Conservation (phyloP, 768 basidiomycete species). For the Amanita phalloides region DNA sequence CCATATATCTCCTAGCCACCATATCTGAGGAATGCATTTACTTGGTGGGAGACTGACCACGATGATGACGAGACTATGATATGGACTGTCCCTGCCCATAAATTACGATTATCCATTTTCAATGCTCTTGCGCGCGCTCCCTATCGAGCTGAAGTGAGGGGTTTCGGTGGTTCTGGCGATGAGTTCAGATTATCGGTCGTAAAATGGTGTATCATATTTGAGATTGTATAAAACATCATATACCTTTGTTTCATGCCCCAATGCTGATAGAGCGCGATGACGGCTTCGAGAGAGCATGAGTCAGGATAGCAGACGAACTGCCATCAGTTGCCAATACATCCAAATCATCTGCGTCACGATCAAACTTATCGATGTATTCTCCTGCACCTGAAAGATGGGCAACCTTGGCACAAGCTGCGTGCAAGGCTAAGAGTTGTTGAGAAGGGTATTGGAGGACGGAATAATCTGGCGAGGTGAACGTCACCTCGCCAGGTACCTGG, state of each 20-base stretch:
- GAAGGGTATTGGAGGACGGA: background rate
- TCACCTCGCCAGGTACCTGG: background rate
- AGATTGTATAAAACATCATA: no score
- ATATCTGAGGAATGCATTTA: no score
- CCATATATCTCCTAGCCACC: no score
- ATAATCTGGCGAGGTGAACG: background rate
- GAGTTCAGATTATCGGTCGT: no score
- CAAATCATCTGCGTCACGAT: background rate
- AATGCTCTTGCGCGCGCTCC: no score
- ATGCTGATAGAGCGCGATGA: background rate
- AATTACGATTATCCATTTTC: no score
- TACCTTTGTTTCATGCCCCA: background rate
- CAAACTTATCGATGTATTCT: background rate
- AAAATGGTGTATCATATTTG: no score
- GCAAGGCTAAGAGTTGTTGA: background rate
- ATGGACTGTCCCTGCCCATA: no score
- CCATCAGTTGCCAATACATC: slow-evolving; percentile 1
- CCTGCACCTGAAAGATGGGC: slow-evolving; percentile 2
- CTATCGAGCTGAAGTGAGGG: no score
- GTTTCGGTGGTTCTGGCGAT: no score
- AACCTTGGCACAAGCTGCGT: slow-evolving; percentile 3
- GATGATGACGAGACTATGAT: no score
- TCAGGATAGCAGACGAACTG: background rate
- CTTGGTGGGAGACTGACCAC: no score
- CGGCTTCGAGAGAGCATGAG: background rate